phyloP scores from a whole-genome alignment of 78 protist genomes.

The Capsaspora owczarzaki region DNA sequence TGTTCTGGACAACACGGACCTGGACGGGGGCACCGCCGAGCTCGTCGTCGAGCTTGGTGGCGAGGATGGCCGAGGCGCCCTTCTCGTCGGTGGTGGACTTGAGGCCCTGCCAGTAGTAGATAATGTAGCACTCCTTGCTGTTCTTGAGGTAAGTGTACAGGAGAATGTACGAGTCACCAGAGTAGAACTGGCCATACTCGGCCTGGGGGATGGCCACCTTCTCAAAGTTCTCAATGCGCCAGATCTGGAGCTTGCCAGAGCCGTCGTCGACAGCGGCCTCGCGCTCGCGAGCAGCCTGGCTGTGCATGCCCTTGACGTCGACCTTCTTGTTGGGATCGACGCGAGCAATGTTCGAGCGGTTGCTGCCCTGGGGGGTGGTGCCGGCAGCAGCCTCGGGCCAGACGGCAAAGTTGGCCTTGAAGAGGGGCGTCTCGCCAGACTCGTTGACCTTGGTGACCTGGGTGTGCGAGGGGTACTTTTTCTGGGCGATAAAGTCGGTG shows the following conservation, averaged over 20 bases:
- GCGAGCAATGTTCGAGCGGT: background rate
- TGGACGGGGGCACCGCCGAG: constrained; percentile 28
- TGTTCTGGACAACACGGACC: constrained; percentile 38
- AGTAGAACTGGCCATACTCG: constrained; percentile 36
- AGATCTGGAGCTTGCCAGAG: constrained; percentile 9
- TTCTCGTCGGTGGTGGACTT: constrained; percentile 25
- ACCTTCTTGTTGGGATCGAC: background rate
- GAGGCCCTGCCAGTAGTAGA: constrained; percentile 59
- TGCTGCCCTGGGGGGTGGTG: background rate
- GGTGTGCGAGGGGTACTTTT: constrained; percentile 1
- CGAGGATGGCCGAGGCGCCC: constrained; percentile 48
- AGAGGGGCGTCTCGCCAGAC: constrained; percentile 32
- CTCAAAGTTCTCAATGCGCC: background rate
- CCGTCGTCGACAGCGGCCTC: constrained; percentile 22
- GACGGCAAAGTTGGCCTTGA: constrained; percentile 28
- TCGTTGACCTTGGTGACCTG: constrained; percentile 25
- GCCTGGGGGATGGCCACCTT: background rate
- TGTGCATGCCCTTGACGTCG: constrained; percentile 7
- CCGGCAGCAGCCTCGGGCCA: background rate
- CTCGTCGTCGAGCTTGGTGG: constrained; percentile 20
- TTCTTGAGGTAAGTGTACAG: constrained; percentile 23
- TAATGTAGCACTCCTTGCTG: background rate
- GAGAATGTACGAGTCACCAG: constrained; percentile 56
- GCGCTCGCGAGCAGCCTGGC: background rate
- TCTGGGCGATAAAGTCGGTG: background rate